Evolutionary conservation across 352 stramenopile genomes (phyloP), one percentile per base, ranked within the genome.

Genomic region (Globisporangium emineosum): DNA sequence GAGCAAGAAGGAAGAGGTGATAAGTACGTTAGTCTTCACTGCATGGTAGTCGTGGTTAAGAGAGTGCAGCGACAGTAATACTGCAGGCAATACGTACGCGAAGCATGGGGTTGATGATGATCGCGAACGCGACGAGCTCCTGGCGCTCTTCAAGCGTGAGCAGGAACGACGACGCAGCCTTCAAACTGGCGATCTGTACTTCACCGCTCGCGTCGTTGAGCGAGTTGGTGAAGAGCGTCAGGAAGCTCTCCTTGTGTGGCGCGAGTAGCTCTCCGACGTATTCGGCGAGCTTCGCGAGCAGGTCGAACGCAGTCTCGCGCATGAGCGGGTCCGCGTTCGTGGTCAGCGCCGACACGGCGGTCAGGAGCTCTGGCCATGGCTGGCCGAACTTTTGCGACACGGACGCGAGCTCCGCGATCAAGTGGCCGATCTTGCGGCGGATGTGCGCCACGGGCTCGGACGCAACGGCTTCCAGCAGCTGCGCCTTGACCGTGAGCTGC

Each of bases 361-460:
- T 74, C 3, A 96, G 70, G 29, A 96, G 72, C 64, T 95, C 85
- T 5, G 84, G 81, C 87, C 87, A 95, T 5, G 62, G 33, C 65
- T 92, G 80, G 8, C 76, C 66, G 50, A 77, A 74, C 55, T 79
- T 78, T 30, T 81, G 69, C 40, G 71, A 78, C 25, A 88, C 70
- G 43, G 73, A 69, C 13, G 87, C 87, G 27, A 96, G 62, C 60
- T 94, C 86, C 23, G 87, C 87, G 60, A 96, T 75, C 2, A 86
- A 67, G 68, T 96, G 81, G 51, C 76, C 81, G 12, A 96, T 73
- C 72, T 96, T 96, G 67, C 86, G 87, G 35, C 87, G 87, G 63
- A 96, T 81, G 65, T 89, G 79, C 13, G 85, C 75, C 8, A 93
- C 68, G 0, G 87, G 78, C 67, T 96, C 87, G 37, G 56, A 63